Percentiles rank a stretch among this genome's conserved stretches.
Evolutionary conservation across 495 filamentous ascomycete species (phyloP).

Genomic region (Evernia prunastri): DNA sequence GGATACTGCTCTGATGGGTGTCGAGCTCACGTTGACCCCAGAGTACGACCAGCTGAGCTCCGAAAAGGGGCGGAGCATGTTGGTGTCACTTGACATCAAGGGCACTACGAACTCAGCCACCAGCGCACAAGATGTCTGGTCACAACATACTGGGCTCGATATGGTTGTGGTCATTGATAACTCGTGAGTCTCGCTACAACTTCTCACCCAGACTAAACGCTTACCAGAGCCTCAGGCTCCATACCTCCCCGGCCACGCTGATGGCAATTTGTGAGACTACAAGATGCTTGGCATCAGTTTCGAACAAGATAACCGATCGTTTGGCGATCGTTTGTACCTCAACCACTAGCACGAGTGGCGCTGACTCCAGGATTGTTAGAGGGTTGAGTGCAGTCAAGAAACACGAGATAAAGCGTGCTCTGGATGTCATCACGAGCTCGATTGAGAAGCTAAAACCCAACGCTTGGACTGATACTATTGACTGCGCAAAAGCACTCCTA

Average conservation of each 20-base stretch:
- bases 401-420: constrained; percentile 15
- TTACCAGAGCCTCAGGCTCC: constrained; percentile 13
- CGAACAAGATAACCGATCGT: constrained; percentile 19
- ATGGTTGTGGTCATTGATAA: constrained; percentile 27
- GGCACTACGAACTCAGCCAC: constrained; percentile 5
- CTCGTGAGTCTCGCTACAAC: constrained; percentile 15
- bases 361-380: constrained; percentile 16
- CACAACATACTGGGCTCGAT: constrained; percentile 16
- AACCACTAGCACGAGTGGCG: background rate
- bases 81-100: constrained; percentile 23
- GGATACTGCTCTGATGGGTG: constrained; percentile 14
- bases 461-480: constrained; percentile 17
- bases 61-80: constrained; percentile 19
- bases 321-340: constrained; percentile 25
- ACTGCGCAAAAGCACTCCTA: constrained; percentile 19
- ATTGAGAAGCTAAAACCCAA: constrained; percentile 6
- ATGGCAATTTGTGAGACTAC: constrained; percentile 27
- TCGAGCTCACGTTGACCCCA: constrained; percentile 21
- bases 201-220: background rate
- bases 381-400: constrained; percentile 16
- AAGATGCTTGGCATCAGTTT: constrained; percentile 23
- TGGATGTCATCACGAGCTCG: constrained; percentile 24
- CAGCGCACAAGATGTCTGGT: background rate
- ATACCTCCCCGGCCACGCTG: constrained; percentile 24
- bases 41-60: constrained; percentile 16